Evolutionary conservation across 2,329 filamentous ascomycete genomes (phyloP).

Genomic region (Emergomyces orientalis): DNA sequence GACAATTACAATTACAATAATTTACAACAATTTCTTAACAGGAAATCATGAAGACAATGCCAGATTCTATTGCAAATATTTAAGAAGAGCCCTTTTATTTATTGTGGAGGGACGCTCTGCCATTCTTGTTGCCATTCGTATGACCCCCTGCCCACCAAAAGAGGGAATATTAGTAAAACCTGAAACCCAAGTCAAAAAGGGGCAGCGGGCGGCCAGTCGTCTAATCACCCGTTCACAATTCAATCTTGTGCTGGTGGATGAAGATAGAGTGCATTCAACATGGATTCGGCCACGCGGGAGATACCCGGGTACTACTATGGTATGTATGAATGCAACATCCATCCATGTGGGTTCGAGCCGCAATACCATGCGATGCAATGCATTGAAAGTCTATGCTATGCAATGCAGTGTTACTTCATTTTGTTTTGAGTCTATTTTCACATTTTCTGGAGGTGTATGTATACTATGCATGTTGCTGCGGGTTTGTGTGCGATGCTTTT

Average conservation of each 20-base stretch:
- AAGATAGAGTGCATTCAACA: background rate
- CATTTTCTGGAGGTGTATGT: background rate
- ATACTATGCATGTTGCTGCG: background rate
- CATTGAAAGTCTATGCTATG: background rate
- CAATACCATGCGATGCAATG: background rate
- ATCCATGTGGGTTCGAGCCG: background rate
- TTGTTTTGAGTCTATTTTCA: background rate
- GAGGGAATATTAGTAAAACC: background rate
- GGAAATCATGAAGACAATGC: background rate
- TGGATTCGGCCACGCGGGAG: constrained; percentile 13
- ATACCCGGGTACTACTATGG: constrained; percentile 51
- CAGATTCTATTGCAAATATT: background rate
- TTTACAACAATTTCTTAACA: background rate
- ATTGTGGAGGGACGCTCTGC: background rate
- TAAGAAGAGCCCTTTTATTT: background rate
- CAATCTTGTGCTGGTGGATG: background rate
- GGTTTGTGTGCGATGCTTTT: background rate
- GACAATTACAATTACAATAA: background rate
- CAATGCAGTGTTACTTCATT: background rate
- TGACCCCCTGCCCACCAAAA: background rate
- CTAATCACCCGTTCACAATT: background rate
- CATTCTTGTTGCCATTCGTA: background rate
- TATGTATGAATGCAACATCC: constrained; percentile 21
- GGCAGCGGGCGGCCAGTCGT: background rate
- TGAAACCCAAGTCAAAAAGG: background rate